Evolutionary conservation across 2,329 filamentous ascomycete species (phyloP).

Genomic region (Coniochaeta pulveracea): DNA sequence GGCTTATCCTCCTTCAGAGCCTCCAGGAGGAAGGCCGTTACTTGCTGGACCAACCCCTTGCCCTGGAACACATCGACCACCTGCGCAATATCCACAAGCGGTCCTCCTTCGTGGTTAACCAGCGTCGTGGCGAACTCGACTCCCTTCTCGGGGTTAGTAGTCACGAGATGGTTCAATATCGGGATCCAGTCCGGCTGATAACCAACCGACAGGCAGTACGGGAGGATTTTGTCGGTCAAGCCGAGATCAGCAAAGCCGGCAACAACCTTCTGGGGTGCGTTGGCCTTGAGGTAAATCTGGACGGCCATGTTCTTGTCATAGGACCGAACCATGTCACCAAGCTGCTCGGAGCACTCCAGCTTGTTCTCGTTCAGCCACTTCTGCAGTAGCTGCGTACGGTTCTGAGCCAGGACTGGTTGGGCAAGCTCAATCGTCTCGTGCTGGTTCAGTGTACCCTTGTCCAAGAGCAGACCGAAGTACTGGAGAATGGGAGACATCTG

Average conservation of each 20-base stretch:
- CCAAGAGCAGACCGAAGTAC: slow-evolving; percentile 94
- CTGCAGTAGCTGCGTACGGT: slow-evolving; percentile 88
- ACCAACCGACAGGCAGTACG: slow-evolving; percentile 73
- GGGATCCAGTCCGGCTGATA: slow-evolving; percentile 95
- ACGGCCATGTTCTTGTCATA: slow-evolving; percentile 85
- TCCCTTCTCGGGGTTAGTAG: slow-evolving; percentile 85
- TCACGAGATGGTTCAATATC: slow-evolving; percentile 83
- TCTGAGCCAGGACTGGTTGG: slow-evolving; percentile 83
- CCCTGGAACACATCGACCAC: slow-evolving; percentile 97
- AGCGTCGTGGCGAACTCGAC: slow-evolving; percentile 89
- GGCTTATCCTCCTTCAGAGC: slow-evolving; percentile 90
- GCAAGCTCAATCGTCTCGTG: slow-evolving; percentile 92
- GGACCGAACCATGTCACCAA: slow-evolving; percentile 84
- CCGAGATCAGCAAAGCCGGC: slow-evolving; percentile 91
- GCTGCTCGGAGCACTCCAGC: slow-evolving; percentile 88
- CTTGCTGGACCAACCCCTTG: slow-evolving; percentile 94
- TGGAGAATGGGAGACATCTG: slow-evolving; percentile 92
- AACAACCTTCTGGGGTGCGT: slow-evolving; percentile 86
- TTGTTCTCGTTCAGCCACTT: slow-evolving; percentile 98
- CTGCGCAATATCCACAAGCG: slow-evolving; percentile 83
- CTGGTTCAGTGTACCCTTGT: slow-evolving; percentile 87
- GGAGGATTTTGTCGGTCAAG: slow-evolving; percentile 92
- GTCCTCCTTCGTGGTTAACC: slow-evolving; percentile 77
- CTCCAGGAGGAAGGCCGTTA: slow-evolving; percentile 94
- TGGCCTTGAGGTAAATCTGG: slow-evolving; percentile 81